phyloP scores from a whole-genome alignment of 345 rosid genomes.

The Aquilaria sinensis region DNA sequence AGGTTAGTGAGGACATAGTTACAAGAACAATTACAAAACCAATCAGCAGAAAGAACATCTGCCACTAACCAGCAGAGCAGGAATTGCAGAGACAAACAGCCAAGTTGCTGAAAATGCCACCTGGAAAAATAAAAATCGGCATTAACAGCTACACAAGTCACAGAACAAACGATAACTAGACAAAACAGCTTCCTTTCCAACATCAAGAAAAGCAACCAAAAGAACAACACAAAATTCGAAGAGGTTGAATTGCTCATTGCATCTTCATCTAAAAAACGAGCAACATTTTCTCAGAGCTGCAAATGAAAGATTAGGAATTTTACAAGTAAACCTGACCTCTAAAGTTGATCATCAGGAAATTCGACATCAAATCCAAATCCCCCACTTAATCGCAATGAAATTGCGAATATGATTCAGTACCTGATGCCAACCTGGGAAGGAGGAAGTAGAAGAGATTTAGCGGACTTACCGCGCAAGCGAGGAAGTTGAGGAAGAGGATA shows the following conservation, averaged over 20 bases:
- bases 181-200: neutral
- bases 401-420: neutral
- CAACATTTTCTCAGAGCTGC: no score
- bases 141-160: neutral
- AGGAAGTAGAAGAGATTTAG: neutral
- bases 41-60: conserved; percentile 1
- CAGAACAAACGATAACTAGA: neutral
- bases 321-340: conserved; percentile 2
- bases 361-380: neutral
- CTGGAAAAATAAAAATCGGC: conserved; percentile 27
- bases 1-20: neutral
- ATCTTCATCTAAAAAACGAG: no score
- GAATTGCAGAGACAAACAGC: conserved; percentile 84
- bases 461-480: conserved; percentile 56
- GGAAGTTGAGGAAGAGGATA: conserved; percentile 46
- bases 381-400: neutral
- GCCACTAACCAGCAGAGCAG: conserved; percentile 65
- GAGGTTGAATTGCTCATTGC: neutral
- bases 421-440: neutral
- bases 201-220: neutral
- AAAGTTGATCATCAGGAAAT: neutral
- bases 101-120: conserved; percentile 74
- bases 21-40: neutral
- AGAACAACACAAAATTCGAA: neutral
- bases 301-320: neutral